A percentile compares a stretch with the other conserved stretches of the same genome.
Evolutionary conservation across 208 protist genomes (phyloP).

Genomic region (Trypanosoma boissoni): DNA sequence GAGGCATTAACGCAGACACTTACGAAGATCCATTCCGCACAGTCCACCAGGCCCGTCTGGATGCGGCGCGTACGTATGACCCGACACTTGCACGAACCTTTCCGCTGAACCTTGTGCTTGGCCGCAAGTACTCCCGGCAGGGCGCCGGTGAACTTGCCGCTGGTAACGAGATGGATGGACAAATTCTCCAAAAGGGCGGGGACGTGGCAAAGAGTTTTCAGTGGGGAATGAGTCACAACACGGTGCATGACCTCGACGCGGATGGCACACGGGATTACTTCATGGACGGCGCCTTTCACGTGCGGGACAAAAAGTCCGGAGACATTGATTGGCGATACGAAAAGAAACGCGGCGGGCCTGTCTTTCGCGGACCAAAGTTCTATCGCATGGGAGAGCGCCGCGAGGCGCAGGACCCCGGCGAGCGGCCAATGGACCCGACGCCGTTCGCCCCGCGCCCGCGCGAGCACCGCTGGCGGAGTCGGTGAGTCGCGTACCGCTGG

Average conservation of each 20-base stretch:
- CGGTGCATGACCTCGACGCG: conserved; percentile 70
- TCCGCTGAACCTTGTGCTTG: conserved; percentile 52
- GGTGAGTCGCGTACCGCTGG: conserved; percentile 15
- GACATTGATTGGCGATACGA: conserved; percentile 90
- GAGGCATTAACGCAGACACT: conserved; percentile 47
- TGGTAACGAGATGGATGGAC: conserved; percentile 66
- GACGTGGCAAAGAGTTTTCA: conserved; percentile 32
- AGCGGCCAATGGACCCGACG: conserved; percentile 50
- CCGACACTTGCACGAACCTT: conserved; percentile 52
- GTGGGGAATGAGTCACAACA: conserved; percentile 51
- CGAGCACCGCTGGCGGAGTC: conserved; percentile 36
- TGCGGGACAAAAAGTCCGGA: conserved; percentile 68
- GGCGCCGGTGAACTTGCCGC: conserved; percentile 59
- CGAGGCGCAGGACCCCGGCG: conserved; percentile 49
- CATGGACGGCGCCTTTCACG: conserved; percentile 55
- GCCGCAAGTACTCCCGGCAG: conserved; percentile 64
- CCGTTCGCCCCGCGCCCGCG: conserved; percentile 12
- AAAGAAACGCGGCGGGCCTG: conserved; percentile 59
- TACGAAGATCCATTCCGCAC: conserved; percentile 76
- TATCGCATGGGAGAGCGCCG: conserved; percentile 65
- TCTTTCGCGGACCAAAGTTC: conserved; percentile 71
- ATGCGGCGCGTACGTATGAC: conserved; percentile 70
- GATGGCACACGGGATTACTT: conserved; percentile 81
- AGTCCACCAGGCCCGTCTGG: conserved; percentile 84
- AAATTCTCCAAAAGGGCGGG: conserved; percentile 52